phyloP scores from a whole-genome alignment of 192 early-diverging fungal species.

The Globomyces pollinis-pini region DNA sequence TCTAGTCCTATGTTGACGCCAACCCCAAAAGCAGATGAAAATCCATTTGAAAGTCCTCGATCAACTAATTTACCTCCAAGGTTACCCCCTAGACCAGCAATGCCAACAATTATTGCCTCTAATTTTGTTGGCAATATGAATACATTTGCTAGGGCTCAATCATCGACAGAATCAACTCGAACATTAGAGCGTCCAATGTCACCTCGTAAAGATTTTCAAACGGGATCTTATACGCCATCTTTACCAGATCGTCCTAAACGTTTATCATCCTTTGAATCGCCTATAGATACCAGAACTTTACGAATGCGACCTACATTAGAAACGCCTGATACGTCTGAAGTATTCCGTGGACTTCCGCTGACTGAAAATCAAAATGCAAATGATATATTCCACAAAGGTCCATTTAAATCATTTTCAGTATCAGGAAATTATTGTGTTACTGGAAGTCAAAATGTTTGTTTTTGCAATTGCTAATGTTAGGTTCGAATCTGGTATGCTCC shows the following conservation, averaged over 20 bases:
- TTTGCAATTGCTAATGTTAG: background rate
- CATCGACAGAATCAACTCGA: too few relatives aligned
- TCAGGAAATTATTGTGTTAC: conserved; percentile 37
- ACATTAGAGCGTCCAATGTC: too few relatives aligned
- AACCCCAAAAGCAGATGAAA: background rate
- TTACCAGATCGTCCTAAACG: background rate
- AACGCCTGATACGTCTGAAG: conserved; percentile 44
- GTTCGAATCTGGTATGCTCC: background rate
- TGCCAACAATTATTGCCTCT: background rate
- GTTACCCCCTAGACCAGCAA: background rate
- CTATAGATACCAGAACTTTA: background rate
- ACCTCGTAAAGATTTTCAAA: background rate
- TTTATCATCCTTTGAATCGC: background rate
- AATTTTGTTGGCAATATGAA: background rate
- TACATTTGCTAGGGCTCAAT: background rate
- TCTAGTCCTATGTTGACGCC: too few relatives aligned
- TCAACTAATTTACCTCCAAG: background rate
- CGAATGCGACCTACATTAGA: too few relatives aligned
- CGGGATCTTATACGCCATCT: background rate
- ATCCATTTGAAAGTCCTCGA: background rate
- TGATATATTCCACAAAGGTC: conserved; percentile 40
- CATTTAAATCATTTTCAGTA: conserved; percentile 38
- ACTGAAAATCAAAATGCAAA: conserved; percentile 32
- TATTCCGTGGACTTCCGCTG: conserved; percentile 50
- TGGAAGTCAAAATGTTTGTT: conserved; percentile 22